Evolutionary conservation across 495 filamentous ascomycete genomes (phyloP).

Genomic region (Hypoxylon rickii): DNA sequence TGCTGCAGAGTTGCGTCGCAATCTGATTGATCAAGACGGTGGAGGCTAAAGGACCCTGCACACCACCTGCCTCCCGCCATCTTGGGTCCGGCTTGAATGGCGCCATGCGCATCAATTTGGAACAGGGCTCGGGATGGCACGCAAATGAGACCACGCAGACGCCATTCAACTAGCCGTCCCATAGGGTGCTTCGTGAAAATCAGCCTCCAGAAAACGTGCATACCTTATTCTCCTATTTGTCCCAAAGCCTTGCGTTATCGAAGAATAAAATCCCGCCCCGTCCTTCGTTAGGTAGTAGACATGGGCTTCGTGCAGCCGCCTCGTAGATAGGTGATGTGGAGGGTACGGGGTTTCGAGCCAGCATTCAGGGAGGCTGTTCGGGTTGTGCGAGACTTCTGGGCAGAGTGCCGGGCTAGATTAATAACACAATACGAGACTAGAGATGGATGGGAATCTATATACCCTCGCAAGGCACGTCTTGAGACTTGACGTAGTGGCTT

Average conservation of each 20-base stretch:
- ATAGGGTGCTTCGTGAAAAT: constrained; percentile 15
- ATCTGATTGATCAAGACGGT: constrained; percentile 30
- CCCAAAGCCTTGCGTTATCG: constrained; percentile 14
- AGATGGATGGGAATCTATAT: constrained; percentile 35
- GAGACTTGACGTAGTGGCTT: constrained; percentile 26
- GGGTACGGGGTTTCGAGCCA: constrained; percentile 9
- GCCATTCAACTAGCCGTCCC: constrained; percentile 10
- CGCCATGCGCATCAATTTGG: constrained; percentile 35
- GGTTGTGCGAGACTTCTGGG: constrained; percentile 12
- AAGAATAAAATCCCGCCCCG: constrained; percentile 10
- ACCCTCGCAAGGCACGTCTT: constrained; percentile 16
- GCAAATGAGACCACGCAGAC: constrained; percentile 16
- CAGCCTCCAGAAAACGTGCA: constrained; percentile 25
- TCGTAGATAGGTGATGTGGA: constrained; percentile 6
- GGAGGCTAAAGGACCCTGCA: constrained; percentile 33
- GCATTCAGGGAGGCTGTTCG: constrained; percentile 5
- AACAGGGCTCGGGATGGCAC: constrained; percentile 26
- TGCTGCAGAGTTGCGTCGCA: constrained; percentile 25
- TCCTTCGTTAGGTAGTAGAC: constrained; percentile 6
- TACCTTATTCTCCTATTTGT: constrained; percentile 28
- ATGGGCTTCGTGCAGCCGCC: constrained; percentile 9
- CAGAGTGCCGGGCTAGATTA: constrained; percentile 1
- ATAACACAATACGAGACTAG: constrained; percentile 8
- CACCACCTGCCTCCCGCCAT: constrained; percentile 35
- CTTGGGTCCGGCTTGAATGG: constrained; percentile 33